Conservation (phyloP, 768 basidiomycete species). For the Boletus bicolor region DNA sequence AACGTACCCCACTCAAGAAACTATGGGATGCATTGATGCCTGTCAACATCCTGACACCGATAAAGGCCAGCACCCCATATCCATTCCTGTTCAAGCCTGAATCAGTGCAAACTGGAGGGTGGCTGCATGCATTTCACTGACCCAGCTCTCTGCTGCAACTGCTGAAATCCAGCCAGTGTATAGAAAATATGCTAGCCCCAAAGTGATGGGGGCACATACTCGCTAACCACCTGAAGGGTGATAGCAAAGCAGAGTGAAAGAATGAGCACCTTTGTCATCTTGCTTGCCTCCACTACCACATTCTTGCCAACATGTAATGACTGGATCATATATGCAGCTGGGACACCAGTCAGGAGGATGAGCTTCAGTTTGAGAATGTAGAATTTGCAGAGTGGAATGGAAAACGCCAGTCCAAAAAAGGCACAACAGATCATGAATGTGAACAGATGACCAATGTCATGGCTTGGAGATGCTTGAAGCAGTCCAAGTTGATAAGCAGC, state of each 20-base stretch:
- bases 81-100: constrained; percentile 11
- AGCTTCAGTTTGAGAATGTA: too few relatives aligned
- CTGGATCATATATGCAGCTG: too few relatives aligned
- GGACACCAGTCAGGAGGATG: too few relatives aligned
- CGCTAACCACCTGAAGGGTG: background rate
- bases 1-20: too few relatives aligned
- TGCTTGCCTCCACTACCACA: too few relatives aligned
- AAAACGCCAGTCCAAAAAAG: background rate
- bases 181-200: constrained; percentile 1
- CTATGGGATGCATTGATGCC: too few relatives aligned
- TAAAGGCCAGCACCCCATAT: background rate
- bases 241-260: background rate
- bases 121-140: background rate
- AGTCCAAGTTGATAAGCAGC: background rate
- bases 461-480: background rate
- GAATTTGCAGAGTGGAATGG: too few relatives aligned
- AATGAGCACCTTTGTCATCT: background rate
- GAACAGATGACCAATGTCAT: background rate
- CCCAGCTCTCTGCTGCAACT: constrained; percentile 1
- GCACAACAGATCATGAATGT: background rate
- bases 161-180: background rate
- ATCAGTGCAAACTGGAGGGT: background rate
- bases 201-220: background rate
- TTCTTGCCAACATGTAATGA: too few relatives aligned
- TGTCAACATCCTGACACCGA: too few relatives aligned